These are phyloP conservation scores for Mycena sp. DNA, from an alignment of 1,284 basidiomycete species.

Conservation along the genomic window DNA sequence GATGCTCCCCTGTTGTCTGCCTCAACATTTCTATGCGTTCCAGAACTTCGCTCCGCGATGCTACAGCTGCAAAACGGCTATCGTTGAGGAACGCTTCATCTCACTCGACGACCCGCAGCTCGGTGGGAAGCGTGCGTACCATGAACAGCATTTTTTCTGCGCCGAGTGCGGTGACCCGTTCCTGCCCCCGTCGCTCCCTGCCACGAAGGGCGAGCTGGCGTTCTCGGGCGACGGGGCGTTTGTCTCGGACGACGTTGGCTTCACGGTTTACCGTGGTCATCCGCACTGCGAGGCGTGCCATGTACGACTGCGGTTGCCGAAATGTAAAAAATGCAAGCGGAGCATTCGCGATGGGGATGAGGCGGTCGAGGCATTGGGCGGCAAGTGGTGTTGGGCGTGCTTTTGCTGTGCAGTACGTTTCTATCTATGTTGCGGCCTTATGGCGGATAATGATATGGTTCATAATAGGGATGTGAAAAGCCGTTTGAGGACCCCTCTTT, in stretches of 20 bases:
- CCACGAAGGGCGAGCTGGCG: constrained; percentile 53
- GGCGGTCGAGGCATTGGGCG: constrained; percentile 89
- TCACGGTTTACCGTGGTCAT: constrained; percentile 92
- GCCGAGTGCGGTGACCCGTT: constrained; percentile 98
- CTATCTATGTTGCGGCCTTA: background rate
- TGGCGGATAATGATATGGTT: constrained; percentile 22
- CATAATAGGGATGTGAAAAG: constrained; percentile 72
- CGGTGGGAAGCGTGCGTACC: constrained; percentile 80
- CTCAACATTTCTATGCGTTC: background rate
- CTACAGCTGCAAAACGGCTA: constrained; percentile 95
- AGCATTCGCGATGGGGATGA: constrained; percentile 82
- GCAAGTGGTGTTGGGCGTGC: constrained; percentile 93
- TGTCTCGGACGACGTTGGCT: constrained; percentile 76
- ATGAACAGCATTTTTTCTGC: constrained; percentile 99
- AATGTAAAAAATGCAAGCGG: constrained; percentile 88
- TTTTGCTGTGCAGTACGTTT: constrained; percentile 89
- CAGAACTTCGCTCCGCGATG: constrained; percentile 94
- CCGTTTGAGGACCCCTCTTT: constrained; percentile 89
- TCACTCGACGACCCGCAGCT: constrained; percentile 87
- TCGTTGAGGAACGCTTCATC: constrained; percentile 95
- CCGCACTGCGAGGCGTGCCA: constrained; percentile 97
- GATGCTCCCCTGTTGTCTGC: constrained; percentile 24
- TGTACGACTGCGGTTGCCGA: constrained; percentile 86
- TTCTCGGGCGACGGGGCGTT: constrained; percentile 73
- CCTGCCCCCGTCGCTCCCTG: constrained; percentile 62